phyloP scores from a whole-genome alignment of 1,284 basidiomycete genomes.

The Takashimella tepidaria region DNA sequence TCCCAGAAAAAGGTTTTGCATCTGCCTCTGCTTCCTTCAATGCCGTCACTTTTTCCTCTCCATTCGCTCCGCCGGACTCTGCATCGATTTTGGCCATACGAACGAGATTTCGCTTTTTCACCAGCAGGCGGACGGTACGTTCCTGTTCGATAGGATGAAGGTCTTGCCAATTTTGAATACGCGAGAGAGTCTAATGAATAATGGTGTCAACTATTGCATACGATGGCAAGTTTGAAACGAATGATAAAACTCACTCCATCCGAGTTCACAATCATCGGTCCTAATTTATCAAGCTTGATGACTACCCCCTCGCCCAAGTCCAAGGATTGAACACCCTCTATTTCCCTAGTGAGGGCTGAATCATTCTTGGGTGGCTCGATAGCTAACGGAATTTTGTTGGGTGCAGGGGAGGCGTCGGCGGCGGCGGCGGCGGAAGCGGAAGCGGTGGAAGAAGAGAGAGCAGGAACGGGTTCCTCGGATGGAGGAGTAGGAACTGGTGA shows the following conservation, averaged over 20 bases:
- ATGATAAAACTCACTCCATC: constrained; percentile 38
- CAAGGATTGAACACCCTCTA: constrained; percentile 22
- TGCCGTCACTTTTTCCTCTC: constrained; percentile 12
- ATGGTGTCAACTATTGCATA: constrained; percentile 2
- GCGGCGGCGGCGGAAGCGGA: too few relatives aligned
- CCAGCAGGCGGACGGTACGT: constrained; percentile 43
- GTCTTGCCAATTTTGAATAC: constrained; percentile 47
- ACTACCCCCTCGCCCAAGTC: constrained; percentile 39
- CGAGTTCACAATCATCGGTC: constrained; percentile 48
- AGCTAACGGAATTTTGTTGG: not conserved
- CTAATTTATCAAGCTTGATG: constrained; percentile 43
- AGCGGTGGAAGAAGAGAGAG: not conserved
- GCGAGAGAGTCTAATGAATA: constrained; percentile 37
- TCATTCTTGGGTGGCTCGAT: not conserved
- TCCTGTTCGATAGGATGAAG: constrained; percentile 43
- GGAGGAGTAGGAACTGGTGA: not conserved
- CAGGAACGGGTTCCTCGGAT: not conserved
- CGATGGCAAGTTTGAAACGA: not conserved
- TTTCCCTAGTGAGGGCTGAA: too few relatives aligned
- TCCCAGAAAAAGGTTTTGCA: too few relatives aligned
- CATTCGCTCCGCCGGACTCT: constrained; percentile 6
- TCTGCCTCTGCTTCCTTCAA: constrained; percentile 5
- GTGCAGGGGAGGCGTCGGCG: not conserved
- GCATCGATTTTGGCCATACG: constrained; percentile 34
- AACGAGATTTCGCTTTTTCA: constrained; percentile 47